phyloP scores from a whole-genome alignment of 1,284 basidiomycete genomes.

The Hortiboletus rubellus region DNA sequence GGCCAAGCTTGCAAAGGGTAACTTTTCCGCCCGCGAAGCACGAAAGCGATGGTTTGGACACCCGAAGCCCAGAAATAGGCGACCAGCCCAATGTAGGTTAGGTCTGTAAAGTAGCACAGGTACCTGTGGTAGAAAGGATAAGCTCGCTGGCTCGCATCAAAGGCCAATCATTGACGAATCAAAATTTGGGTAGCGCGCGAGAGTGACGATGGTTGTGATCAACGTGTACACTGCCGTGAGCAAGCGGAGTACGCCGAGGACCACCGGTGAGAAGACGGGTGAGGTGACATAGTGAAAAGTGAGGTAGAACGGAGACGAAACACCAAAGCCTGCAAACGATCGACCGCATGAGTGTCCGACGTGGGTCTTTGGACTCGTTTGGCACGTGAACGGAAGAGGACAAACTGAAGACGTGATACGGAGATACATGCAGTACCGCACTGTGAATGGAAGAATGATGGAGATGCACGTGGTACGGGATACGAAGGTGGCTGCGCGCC shows the following conservation, averaged over 20 bases:
- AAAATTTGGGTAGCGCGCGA: slow-evolving; percentile 42
- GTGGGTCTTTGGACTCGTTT: no score
- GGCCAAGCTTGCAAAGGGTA: slow-evolving; percentile 66
- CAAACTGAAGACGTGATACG: no score
- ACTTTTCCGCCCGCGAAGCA: slow-evolving; percentile 27
- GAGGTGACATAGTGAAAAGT: slow-evolving; percentile 57
- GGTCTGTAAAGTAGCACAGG: slow-evolving; percentile 63
- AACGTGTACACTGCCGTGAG: slow-evolving; percentile 56
- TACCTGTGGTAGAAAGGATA: slow-evolving; percentile 39
- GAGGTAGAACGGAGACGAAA: slow-evolving; percentile 50
- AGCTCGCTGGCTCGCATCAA: background rate
- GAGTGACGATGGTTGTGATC: slow-evolving; percentile 43
- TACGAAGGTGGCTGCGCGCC: no score
- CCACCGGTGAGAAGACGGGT: slow-evolving; percentile 47
- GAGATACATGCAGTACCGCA: no score
- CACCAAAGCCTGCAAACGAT: slow-evolving; percentile 29
- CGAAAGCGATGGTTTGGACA: slow-evolving; percentile 54
- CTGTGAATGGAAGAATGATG: no score
- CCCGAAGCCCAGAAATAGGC: slow-evolving; percentile 63
- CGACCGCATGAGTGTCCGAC: slow-evolving; percentile 8
- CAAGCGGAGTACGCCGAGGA: slow-evolving; percentile 50
- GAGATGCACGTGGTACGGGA: no score
- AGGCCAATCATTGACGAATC: slow-evolving; percentile 26
- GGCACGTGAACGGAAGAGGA: no score
- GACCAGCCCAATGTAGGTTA: slow-evolving; percentile 61